phyloP scores from a whole-genome alignment of 73 alveolate species.

The Paramecium caudatum region DNA sequence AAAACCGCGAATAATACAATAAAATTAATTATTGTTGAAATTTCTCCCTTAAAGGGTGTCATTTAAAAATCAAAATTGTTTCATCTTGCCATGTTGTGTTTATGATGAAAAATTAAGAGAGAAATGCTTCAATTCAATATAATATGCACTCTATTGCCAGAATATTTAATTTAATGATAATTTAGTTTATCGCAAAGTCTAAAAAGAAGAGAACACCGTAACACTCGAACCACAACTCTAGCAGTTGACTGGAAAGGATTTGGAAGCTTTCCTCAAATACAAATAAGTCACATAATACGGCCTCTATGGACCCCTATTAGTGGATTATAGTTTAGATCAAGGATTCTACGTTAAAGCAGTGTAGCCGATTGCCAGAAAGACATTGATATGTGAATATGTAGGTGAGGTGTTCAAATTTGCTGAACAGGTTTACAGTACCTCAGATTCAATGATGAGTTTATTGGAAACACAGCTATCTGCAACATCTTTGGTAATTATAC shows the following conservation, averaged over 20 bases:
- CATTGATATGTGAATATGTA: conserved; percentile 93
- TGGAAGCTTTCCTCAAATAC: conserved; percentile 79
- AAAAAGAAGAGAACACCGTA: conserved; percentile 85
- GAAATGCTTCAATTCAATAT: conserved; percentile 80
- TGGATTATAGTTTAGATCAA: conserved; percentile 84
- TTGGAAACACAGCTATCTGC: conserved; percentile 86
- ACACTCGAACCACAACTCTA: conserved; percentile 84
- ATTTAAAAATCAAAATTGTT: conserved; percentile 11
- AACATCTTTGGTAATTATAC: conserved; percentile 89
- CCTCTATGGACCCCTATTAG: conserved; percentile 88
- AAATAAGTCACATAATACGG: conserved; percentile 87
- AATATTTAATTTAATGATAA: conserved; percentile 84
- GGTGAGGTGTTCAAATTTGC: conserved; percentile 91
- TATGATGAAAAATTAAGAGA: conserved; percentile 71
- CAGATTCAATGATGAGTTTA: conserved; percentile 94
- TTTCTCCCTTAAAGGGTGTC: neutral
- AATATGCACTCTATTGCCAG: conserved; percentile 83
- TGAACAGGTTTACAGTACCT: conserved; percentile 85
- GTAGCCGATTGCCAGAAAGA: conserved; percentile 83
- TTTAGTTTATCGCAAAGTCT: conserved; percentile 80
- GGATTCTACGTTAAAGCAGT: conserved; percentile 93
- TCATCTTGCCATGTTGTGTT: neutral
- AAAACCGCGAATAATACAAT: neutral
- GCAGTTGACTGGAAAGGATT: conserved; percentile 78
- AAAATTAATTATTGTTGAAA: neutral